phyloP scores from a whole-genome alignment of 768 basidiomycete genomes.

The Pleurotus tuber-regium region DNA sequence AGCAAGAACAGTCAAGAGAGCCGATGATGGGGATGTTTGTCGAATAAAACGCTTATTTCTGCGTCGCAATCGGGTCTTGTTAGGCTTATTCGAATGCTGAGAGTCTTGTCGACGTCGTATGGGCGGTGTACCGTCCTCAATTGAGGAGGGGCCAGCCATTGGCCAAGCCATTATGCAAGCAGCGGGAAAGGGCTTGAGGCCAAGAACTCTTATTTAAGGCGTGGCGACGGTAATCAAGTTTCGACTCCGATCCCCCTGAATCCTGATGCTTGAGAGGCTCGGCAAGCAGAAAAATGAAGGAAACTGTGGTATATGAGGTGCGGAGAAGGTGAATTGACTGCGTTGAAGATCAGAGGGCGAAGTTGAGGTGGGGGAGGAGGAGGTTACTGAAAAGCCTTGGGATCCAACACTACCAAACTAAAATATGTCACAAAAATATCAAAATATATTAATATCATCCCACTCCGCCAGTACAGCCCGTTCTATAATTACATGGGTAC shows the following conservation, averaged over 20 bases:
- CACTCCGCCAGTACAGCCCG: neutral
- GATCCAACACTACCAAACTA: slow-evolving; percentile 1
- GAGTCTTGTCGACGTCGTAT: neutral
- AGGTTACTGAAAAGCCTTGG: slow-evolving; percentile 7
- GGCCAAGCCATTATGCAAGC: slow-evolving; percentile 54
- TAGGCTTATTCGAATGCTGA: neutral
- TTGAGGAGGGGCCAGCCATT: slow-evolving; percentile 32
- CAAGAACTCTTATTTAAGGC: slow-evolving; percentile 11
- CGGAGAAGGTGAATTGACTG: too few species aligned
- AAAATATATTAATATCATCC: slow-evolving; percentile 6
- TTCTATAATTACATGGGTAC: neutral
- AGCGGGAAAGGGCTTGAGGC: slow-evolving; percentile 25
- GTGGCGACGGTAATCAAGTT: slow-evolving; percentile 9
- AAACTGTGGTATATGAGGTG: slow-evolving; percentile 11
- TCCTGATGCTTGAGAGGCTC: neutral
- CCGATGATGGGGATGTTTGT: slow-evolving; percentile 39
- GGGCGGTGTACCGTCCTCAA: slow-evolving; percentile 17
- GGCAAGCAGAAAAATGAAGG: slow-evolving; percentile 15
- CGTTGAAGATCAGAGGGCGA: too few species aligned
- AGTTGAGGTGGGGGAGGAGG: slow-evolving; percentile 21
- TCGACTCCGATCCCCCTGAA: slow-evolving; percentile 9
- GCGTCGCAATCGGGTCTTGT: neutral
- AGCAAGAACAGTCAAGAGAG: slow-evolving; percentile 55
- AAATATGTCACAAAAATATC: neutral
- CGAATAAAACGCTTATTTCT: neutral